phyloP scores from a whole-genome alignment of 2,329 filamentous ascomycete genomes.

The Aureobasidium sp. region DNA sequence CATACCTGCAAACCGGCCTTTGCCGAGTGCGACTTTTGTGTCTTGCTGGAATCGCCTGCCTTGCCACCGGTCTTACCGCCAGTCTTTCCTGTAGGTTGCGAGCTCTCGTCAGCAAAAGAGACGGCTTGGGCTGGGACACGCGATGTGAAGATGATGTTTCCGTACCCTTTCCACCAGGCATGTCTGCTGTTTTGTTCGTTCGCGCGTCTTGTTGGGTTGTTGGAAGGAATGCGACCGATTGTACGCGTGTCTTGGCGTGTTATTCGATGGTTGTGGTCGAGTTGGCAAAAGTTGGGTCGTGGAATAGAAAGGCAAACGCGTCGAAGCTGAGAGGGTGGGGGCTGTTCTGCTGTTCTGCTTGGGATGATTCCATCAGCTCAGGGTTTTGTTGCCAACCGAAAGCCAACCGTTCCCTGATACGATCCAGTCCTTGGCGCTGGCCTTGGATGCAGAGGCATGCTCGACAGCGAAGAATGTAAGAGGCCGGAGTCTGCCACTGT shows the following conservation, averaged over 20 bases:
- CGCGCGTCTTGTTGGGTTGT: slow-evolving; percentile 1
- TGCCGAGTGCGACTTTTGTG: slow-evolving; percentile 86
- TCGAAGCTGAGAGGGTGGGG: slow-evolving; percentile 2
- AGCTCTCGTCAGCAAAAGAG: slow-evolving; percentile 22
- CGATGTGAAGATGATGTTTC: slow-evolving; percentile 42
- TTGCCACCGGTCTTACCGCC: slow-evolving; percentile 89
- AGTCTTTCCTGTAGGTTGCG: slow-evolving; percentile 38
- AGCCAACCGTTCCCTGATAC: slow-evolving; percentile 1
- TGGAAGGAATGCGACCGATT: slow-evolving; percentile 12
- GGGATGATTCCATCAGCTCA: neutral
- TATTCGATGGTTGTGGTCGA: neutral
- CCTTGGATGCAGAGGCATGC: neutral
- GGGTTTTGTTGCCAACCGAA: slow-evolving; percentile 2
- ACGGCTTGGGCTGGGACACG: slow-evolving; percentile 17
- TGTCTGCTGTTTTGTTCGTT: slow-evolving; percentile 26
- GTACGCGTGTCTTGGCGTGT: slow-evolving; percentile 13
- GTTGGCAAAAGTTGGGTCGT: slow-evolving; percentile 12
- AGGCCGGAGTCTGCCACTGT: neutral
- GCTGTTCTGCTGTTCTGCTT: neutral
- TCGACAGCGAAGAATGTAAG: neutral
- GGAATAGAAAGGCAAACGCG: slow-evolving; percentile 6
- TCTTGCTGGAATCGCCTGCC: slow-evolving; percentile 67
- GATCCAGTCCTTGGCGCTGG: neutral
- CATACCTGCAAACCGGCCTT: slow-evolving; percentile 93
- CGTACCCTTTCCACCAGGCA: slow-evolving; percentile 91